Conservation (phyloP, 2,329 filamentous ascomycete species). For the Aureobasidium sp. region DNA sequence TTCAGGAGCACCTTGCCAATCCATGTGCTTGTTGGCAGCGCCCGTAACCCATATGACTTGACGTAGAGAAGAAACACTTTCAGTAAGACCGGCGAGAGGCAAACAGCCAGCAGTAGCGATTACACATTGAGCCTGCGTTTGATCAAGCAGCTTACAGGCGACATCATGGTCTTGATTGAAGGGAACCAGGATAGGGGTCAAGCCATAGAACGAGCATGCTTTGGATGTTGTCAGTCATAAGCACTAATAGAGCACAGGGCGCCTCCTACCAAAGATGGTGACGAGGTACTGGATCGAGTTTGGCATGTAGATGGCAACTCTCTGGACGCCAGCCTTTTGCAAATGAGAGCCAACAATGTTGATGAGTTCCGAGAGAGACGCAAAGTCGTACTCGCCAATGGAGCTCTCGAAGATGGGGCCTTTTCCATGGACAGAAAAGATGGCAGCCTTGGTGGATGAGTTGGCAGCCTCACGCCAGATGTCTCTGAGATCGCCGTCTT, state of each 20-base stretch:
- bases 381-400: conserved; percentile 59
- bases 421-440: conserved; percentile 71
- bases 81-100: conserved; percentile 64
- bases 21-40: conserved; percentile 80
- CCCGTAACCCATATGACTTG: conserved; percentile 90
- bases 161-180: conserved; percentile 64
- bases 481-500: conserved; percentile 83
- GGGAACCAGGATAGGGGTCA: conserved; percentile 76
- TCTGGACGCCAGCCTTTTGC: conserved; percentile 56
- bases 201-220: conserved; percentile 82
- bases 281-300: conserved; percentile 86
- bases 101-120: conserved; percentile 81
- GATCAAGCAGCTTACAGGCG: conserved; percentile 62
- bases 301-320: conserved; percentile 81
- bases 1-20: conserved; percentile 84
- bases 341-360: conserved; percentile 74
- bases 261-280: conserved; percentile 57
- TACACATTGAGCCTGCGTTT: conserved; percentile 68
- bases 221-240: conserved; percentile 10
- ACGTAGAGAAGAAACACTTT: conserved; percentile 60
- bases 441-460: conserved; percentile 52
- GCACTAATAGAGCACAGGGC: not conserved
- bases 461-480: conserved; percentile 64
- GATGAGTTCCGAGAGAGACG: conserved; percentile 74
- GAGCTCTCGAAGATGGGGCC: conserved; percentile 64